Evolutionary conservation across 345 rosid species (phyloP).

Genomic region (Hirschfeldia incana): DNA sequence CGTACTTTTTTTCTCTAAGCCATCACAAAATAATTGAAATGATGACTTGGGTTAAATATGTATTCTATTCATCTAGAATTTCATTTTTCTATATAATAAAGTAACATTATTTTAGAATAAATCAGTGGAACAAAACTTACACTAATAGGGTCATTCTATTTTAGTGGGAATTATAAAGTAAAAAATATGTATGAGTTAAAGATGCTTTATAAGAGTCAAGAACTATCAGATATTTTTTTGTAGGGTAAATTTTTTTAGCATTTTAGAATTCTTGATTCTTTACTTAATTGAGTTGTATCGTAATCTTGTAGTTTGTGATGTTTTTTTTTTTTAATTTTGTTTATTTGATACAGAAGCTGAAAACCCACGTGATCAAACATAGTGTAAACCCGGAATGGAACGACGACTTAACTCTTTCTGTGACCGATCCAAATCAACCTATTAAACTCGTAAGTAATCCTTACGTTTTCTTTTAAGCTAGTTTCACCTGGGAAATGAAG

Average conservation of each 20-base stretch:
- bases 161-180: too few species aligned
- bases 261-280: neutral
- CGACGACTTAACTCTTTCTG: slow-evolving; percentile 72
- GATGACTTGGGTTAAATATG: neutral
- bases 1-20: neutral
- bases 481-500: neutral
- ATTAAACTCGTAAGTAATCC: slow-evolving; percentile 50
- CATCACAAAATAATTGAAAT: neutral
- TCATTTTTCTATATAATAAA: too few species aligned
- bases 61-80: too few species aligned
- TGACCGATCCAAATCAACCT: slow-evolving; percentile 61
- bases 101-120: too few species aligned
- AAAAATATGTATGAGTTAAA: too few species aligned
- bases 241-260: neutral
- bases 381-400: slow-evolving; percentile 83
- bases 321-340: neutral
- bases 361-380: slow-evolving; percentile 66
- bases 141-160: too few species aligned
- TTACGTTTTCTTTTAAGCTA: neutral
- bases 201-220: too few species aligned
- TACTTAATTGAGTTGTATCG: neutral
- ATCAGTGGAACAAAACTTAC: too few species aligned
- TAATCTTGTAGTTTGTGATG: neutral
- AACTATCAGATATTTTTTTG: too few species aligned
- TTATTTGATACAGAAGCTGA: slow-evolving; percentile 58